Percentiles rank a stretch among this genome's conserved stretches.
These are phyloP conservation scores for Geotrichum candidum DNA, from an alignment of 1,139 yeast species.

Conservation along the genomic window DNA sequence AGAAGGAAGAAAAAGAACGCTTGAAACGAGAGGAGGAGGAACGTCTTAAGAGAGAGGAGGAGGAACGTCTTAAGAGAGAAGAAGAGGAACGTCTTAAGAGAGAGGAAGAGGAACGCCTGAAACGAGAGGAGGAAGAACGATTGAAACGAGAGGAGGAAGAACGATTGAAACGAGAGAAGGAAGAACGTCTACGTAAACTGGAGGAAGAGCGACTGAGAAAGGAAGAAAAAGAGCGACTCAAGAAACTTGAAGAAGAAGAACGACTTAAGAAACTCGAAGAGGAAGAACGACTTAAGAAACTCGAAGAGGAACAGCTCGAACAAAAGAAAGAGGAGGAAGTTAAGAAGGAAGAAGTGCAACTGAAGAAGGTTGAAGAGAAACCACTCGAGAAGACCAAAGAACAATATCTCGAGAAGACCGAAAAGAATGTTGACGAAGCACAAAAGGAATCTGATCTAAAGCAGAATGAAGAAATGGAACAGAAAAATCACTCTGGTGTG, in stretches of 20 bases:
- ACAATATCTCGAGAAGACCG: constrained; percentile 39
- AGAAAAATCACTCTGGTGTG: background rate
- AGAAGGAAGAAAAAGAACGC: background rate
- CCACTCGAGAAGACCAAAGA: background rate
- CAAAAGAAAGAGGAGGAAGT: background rate
- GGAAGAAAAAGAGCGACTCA: background rate
- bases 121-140: background rate
- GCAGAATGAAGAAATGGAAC: background rate
- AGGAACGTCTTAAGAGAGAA: background rate
- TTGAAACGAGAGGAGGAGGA: background rate
- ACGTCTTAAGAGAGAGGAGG: background rate
- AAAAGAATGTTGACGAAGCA: constrained; percentile 18
- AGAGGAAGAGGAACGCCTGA: constrained; percentile 30
- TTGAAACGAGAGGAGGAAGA: background rate
- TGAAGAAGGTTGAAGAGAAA: background rate
- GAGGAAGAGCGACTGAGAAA: background rate
- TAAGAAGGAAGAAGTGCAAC: constrained; percentile 27
- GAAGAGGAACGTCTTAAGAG: constrained; percentile 40
- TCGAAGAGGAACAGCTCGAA: background rate
- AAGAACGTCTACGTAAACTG: background rate
- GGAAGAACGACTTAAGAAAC: background rate
- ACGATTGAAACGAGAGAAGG: background rate
- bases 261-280: background rate
- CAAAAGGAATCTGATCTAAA: background rate
- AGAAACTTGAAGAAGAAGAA: constrained; percentile 27